phyloP scores from a whole-genome alignment of 2,329 filamentous ascomycete genomes.

The Coleophoma eucalyptorum region DNA sequence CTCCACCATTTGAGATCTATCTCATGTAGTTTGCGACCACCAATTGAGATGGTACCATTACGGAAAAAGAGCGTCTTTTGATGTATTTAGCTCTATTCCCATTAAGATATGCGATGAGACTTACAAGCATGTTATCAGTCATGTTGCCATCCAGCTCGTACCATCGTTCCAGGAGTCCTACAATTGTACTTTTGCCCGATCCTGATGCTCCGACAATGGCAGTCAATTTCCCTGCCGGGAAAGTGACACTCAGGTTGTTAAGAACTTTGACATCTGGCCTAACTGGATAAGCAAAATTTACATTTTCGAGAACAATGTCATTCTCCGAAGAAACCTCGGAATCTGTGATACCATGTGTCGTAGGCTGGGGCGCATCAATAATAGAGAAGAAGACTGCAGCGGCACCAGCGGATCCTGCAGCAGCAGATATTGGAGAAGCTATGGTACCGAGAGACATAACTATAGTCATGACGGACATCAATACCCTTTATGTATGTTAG shows the following conservation, averaged over 20 bases:
- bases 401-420: constrained; percentile 29
- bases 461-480: constrained; percentile 19
- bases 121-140: constrained; percentile 19
- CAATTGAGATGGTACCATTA: constrained; percentile 14
- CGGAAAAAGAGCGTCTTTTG: constrained; percentile 18
- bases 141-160: constrained; percentile 25
- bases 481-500: constrained; percentile 6
- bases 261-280: constrained; percentile 27
- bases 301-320: constrained; percentile 26
- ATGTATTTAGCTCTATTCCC: neutral
- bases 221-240: constrained; percentile 31
- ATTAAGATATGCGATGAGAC: neutral
- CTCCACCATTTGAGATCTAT: constrained; percentile 34
- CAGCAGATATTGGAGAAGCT: constrained; percentile 51
- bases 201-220: constrained; percentile 40
- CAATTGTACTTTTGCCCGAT: constrained; percentile 36
- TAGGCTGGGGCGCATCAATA: constrained; percentile 30
- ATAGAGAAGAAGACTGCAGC: constrained; percentile 29
- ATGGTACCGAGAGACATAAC: constrained; percentile 42
- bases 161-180: constrained; percentile 36
- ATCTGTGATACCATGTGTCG: constrained; percentile 33
- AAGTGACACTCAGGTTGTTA: constrained; percentile 25
- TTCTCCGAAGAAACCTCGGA: constrained; percentile 41
- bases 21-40: constrained; percentile 12
- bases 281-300: constrained; percentile 30